Conservation (phyloP, 2,329 filamentous ascomycete genomes). For the Fusarium falciforme region DNA sequence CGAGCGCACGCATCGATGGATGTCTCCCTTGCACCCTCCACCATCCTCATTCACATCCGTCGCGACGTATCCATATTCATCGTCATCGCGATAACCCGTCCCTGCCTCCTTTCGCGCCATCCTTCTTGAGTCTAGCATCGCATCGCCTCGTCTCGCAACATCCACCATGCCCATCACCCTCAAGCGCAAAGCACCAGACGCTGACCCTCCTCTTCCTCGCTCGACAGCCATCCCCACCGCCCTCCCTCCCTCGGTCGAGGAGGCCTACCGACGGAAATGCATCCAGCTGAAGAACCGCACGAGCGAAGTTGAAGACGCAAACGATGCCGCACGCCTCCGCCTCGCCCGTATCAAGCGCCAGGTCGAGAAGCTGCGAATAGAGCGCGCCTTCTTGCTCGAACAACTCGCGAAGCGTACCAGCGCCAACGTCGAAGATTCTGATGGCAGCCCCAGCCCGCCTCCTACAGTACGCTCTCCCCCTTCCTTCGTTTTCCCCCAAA, state of each 20-base stretch:
- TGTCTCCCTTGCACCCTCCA: constrained; percentile 30
- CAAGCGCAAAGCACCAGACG: constrained; percentile 52
- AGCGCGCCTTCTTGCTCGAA: constrained; percentile 80
- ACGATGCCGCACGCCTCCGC: constrained; percentile 83
- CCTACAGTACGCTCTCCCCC: constrained; percentile 70
- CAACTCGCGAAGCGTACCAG: constrained; percentile 80
- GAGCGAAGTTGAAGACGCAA: constrained; percentile 90
- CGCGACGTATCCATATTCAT: neutral
- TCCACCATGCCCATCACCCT: constrained; percentile 47
- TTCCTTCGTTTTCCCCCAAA: neutral
- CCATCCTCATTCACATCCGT: constrained; percentile 6
- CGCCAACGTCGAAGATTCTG: constrained; percentile 80
- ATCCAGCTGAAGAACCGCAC: constrained; percentile 93
- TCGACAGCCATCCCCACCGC: constrained; percentile 65
- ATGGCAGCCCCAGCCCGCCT: constrained; percentile 82
- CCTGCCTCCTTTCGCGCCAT: constrained; percentile 3
- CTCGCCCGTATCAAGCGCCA: constrained; percentile 84
- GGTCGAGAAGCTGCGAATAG: constrained; percentile 90
- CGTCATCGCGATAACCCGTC: constrained; percentile 1
- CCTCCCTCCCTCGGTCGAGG: constrained; percentile 89
- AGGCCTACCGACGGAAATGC: constrained; percentile 96
- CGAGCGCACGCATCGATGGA: constrained; percentile 2
- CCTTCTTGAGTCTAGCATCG: constrained; percentile 2
- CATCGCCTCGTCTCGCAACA: constrained; percentile 5
- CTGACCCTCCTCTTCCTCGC: constrained; percentile 48